phyloP scores from a whole-genome alignment of 2,329 filamentous ascomycete genomes.

The Knoxdaviesia proteae region DNA sequence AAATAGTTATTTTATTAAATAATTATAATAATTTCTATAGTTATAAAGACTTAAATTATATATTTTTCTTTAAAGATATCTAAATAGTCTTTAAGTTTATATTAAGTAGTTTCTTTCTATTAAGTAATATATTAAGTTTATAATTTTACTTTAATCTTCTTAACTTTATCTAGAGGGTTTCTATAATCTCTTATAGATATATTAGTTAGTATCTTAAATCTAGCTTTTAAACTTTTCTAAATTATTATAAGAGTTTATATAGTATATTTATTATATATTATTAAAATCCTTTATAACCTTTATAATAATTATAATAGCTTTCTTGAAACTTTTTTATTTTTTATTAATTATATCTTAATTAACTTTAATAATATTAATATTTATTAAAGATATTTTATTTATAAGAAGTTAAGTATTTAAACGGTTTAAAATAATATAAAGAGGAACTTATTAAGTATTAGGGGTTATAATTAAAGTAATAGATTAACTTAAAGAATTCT shows the following conservation, averaged over 20 bases:
- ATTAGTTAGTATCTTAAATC: conserved; percentile 1
- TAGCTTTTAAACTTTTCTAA: conserved; percentile 3
- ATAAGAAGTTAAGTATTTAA: too few species aligned
- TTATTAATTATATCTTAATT: conserved; percentile 1
- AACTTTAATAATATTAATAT: not conserved
- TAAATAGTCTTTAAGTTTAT: conserved; percentile 3
- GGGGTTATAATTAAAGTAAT: too few species aligned
- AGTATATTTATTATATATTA: not conserved
- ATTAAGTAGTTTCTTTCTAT: conserved; percentile 2
- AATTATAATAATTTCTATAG: not conserved
- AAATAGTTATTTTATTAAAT: not conserved
- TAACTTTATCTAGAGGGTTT: not conserved
- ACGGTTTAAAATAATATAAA: too few species aligned
- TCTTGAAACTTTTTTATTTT: conserved; percentile 2
- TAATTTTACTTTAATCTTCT: not conserved
- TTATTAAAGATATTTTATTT: too few species aligned
- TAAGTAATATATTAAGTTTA: not conserved
- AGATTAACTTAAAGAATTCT: too few species aligned
- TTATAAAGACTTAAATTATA: conserved; percentile 1
- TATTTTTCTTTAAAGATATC: conserved; percentile 2
- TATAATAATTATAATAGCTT: not conserved
- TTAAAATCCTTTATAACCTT: not conserved
- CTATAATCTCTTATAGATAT: conserved; percentile 1
- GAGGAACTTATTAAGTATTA: too few species aligned
- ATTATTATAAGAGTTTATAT: conserved; percentile 2